Conservation (phyloP, 352 stramenopile species). For the Phytopythium aichiense region DNA sequence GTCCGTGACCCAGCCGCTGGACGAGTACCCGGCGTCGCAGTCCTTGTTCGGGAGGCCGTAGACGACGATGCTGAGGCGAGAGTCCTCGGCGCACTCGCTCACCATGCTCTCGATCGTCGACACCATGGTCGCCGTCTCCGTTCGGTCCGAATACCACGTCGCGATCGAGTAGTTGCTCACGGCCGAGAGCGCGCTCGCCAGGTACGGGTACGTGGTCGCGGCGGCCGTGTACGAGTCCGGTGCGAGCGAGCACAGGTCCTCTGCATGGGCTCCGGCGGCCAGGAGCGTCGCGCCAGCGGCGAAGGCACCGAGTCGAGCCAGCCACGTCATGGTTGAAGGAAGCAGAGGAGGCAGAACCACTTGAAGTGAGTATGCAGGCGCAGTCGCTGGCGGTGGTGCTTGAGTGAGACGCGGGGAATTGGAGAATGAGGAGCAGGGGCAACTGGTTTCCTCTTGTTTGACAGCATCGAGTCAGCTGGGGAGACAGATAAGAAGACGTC, state of each 20-base stretch:
- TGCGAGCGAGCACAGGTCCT: conserved; percentile 34
- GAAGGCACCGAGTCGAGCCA: conserved; percentile 11
- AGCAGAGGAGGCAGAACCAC: neutral
- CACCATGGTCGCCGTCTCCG: conserved; percentile 19
- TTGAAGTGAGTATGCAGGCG: neutral
- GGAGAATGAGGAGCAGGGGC: conserved; percentile 14
- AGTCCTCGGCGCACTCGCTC: conserved; percentile 25
- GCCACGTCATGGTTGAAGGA: conserved; percentile 12
- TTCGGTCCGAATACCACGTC: conserved; percentile 57
- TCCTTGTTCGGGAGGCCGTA: conserved; percentile 70
- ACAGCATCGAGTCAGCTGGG: neutral
- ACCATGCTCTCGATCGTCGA: conserved; percentile 22
- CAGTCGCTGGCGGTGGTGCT: neutral
- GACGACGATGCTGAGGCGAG: conserved; percentile 50
- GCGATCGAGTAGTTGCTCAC: conserved; percentile 39
- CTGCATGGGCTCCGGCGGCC: conserved; percentile 8
- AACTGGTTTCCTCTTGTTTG: neutral
- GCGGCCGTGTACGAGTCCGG: conserved; percentile 28
- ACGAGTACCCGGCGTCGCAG: conserved; percentile 51
- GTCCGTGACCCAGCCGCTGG: conserved; percentile 28
- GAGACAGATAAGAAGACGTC: neutral
- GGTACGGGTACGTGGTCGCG: conserved; percentile 31
- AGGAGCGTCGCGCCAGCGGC: conserved; percentile 11
- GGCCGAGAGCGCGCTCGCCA: conserved; percentile 27
- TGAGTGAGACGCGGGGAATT: conserved; percentile 17